These are phyloP conservation scores for Butyriboletus loyo DNA, from an alignment of 768 basidiomycete species.

Conservation along the genomic window DNA sequence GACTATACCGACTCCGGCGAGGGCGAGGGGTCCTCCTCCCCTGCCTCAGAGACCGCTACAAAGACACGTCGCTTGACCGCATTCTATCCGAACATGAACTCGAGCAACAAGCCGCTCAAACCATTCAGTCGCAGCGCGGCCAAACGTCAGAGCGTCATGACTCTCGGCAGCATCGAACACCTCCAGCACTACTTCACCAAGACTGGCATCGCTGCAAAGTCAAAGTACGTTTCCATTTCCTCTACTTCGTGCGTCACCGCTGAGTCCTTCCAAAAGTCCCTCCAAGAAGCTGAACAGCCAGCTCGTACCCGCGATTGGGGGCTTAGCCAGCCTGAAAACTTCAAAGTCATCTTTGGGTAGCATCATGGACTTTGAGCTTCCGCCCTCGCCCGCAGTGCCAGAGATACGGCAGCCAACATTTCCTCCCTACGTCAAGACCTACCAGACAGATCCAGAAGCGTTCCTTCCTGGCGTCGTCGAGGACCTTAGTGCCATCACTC, in stretches of 20 bases:
- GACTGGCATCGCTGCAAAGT: constrained; percentile 71
- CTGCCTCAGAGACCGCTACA: constrained; percentile 31
- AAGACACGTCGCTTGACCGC: constrained; percentile 68
- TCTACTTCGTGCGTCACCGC: not conserved
- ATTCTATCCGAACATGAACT: constrained; percentile 73
- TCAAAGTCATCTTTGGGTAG: constrained; percentile 40
- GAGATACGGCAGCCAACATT: constrained; percentile 41
- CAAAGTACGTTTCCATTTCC: constrained; percentile 52
- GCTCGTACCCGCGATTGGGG: constrained; percentile 76
- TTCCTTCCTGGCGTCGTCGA: constrained; percentile 74
- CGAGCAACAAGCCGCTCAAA: constrained; percentile 69
- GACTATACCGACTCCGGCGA: constrained; percentile 58
- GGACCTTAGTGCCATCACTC: constrained; percentile 65
- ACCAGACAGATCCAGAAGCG: constrained; percentile 72
- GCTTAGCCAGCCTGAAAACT: constrained; percentile 42
- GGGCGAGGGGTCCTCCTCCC: constrained; percentile 32
- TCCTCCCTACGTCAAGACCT: constrained; percentile 57
- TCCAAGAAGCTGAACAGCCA: constrained; percentile 54
- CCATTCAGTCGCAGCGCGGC: constrained; percentile 89
- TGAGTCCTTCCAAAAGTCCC: constrained; percentile 30
- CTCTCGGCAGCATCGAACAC: constrained; percentile 93
- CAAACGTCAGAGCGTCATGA: constrained; percentile 91
- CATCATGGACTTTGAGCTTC: constrained; percentile 56
- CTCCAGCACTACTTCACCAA: constrained; percentile 94
- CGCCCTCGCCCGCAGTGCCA: constrained; percentile 65